Percentiles rank a stretch among this genome's conserved stretches.
These are phyloP conservation scores for Psophocarpus tetragonolobus DNA, from an alignment of 306 rosid species.

Conservation along the genomic window DNA sequence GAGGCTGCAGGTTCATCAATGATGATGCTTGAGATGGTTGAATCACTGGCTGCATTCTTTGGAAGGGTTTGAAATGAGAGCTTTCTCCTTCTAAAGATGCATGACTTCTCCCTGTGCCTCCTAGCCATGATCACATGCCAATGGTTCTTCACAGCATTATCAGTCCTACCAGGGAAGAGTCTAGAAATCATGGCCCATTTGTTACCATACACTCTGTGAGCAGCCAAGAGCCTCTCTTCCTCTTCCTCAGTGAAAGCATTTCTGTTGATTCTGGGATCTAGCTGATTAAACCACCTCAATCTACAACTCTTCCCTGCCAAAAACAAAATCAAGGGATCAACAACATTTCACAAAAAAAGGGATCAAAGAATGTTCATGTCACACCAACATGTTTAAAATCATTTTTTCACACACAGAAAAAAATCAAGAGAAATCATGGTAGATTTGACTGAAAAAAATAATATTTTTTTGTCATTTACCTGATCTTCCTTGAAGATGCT, in stretches of 20 bases:
- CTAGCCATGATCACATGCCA: conserved; percentile 84
- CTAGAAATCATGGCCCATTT: conserved; percentile 81
- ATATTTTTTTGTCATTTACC: conserved; percentile 39
- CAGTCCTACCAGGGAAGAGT: conserved; percentile 79
- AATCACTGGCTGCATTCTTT: conserved; percentile 44
- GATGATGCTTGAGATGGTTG: conserved; percentile 48
- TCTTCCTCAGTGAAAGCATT: conserved; percentile 64
- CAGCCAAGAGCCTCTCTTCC: conserved; percentile 58
- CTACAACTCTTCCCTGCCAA: conserved; percentile 78
- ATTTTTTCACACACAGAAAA: not conserved
- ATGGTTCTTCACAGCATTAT: conserved; percentile 83
- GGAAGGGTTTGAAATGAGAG: conserved; percentile 26
- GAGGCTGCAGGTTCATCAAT: conserved; percentile 59
- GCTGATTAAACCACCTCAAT: conserved; percentile 88
- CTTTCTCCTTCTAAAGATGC: conserved; percentile 50
- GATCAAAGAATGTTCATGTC: not conserved
- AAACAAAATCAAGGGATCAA: not conserved
- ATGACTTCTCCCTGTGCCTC: conserved; percentile 53
- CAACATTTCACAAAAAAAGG: not conserved
- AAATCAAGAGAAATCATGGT: not conserved
- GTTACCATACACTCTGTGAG: conserved; percentile 73
- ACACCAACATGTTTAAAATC: not conserved
- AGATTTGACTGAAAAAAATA: not conserved
- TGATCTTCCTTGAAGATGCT: conserved; percentile 69
- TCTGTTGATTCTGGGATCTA: conserved; percentile 72